Percentiles rank a stretch among this genome's conserved stretches.
These are phyloP conservation scores for Onygenales sp. DNA, from an alignment of 2,329 filamentous ascomycete species.

Conservation along the genomic window DNA sequence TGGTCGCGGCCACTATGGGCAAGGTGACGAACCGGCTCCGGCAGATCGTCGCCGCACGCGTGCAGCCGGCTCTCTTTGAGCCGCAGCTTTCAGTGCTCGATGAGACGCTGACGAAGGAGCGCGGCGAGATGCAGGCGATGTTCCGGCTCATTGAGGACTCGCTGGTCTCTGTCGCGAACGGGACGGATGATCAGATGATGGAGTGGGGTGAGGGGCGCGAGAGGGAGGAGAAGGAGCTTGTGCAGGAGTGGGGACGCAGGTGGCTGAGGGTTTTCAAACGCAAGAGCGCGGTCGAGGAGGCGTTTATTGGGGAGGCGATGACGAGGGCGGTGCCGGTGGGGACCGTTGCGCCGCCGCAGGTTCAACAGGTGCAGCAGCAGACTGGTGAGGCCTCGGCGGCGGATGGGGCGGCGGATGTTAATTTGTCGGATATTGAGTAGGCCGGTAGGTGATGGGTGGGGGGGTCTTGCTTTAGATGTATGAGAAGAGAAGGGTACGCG, in stretches of 20 bases:
- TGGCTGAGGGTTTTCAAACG: conserved; percentile 82
- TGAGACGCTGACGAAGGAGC: conserved; percentile 59
- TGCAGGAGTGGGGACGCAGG: conserved; percentile 70
- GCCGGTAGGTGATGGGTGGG: not conserved
- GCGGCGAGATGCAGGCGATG: conserved; percentile 64
- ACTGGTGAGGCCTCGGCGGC: conserved; percentile 9
- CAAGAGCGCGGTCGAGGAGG: conserved; percentile 76
- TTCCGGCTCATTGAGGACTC: conserved; percentile 75
- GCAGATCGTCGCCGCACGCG: conserved; percentile 60
- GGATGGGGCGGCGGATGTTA: conserved; percentile 17
- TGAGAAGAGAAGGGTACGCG: not conserved
- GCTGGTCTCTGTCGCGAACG: conserved; percentile 62
- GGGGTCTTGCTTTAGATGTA: not conserved
- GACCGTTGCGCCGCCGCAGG: conserved; percentile 23
- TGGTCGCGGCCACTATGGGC: conserved; percentile 76
- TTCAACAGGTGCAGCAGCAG: not conserved
- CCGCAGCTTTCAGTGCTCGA: conserved; percentile 51
- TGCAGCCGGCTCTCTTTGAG: conserved; percentile 46
- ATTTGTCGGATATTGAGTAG: conserved; percentile 20
- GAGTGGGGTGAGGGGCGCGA: conserved; percentile 50
- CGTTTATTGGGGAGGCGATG: conserved; percentile 50
- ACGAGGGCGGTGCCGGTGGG: conserved; percentile 37
- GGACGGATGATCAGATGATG: conserved; percentile 65
- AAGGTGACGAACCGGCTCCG: conserved; percentile 84
- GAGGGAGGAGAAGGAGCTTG: conserved; percentile 51